Conservation (phyloP, 1,284 basidiomycete genomes). For the Sporisorium sorghi region DNA sequence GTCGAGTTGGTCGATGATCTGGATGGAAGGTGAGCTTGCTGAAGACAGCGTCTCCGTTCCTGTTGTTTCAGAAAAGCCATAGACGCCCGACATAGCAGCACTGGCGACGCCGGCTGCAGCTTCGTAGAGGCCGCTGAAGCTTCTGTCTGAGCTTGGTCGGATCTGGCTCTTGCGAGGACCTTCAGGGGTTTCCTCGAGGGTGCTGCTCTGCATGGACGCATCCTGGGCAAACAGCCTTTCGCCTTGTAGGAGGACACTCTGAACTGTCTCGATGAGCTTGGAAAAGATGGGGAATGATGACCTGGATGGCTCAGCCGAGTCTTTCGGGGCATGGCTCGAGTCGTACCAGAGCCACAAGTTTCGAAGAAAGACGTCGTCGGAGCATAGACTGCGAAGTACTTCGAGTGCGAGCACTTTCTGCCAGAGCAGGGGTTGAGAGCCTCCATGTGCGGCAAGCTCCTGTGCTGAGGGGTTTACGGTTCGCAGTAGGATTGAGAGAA, state of each 20-base stretch:
- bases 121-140: conserved; percentile 60
- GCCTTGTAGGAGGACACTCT: conserved; percentile 38
- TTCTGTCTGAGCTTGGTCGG: conserved; percentile 43
- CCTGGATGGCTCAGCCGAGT: conserved; percentile 4
- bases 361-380: conserved; percentile 59
- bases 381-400: conserved; percentile 60
- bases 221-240: conserved; percentile 39
- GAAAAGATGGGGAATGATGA: conserved; percentile 52
- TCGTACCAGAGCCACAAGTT: conserved; percentile 66
- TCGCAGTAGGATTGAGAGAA: conserved; percentile 64
- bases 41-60: conserved; percentile 47
- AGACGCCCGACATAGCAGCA: conserved; percentile 56
- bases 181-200: conserved; percentile 17
- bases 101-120: conserved; percentile 61
- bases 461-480: conserved; percentile 41
- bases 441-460: conserved; percentile 36
- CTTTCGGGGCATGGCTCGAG: conserved; percentile 4
- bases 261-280: conserved; percentile 54
- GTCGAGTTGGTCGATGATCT: conserved; percentile 68
- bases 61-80: conserved; percentile 29
- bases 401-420: conserved; percentile 66
- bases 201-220: conserved; percentile 28
- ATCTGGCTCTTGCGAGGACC: conserved; percentile 32
- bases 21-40: conserved; percentile 56
- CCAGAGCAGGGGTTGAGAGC: conserved; percentile 50